Conservation (phyloP, 768 basidiomycete genomes). For the Pulveroboletus sp. region DNA sequence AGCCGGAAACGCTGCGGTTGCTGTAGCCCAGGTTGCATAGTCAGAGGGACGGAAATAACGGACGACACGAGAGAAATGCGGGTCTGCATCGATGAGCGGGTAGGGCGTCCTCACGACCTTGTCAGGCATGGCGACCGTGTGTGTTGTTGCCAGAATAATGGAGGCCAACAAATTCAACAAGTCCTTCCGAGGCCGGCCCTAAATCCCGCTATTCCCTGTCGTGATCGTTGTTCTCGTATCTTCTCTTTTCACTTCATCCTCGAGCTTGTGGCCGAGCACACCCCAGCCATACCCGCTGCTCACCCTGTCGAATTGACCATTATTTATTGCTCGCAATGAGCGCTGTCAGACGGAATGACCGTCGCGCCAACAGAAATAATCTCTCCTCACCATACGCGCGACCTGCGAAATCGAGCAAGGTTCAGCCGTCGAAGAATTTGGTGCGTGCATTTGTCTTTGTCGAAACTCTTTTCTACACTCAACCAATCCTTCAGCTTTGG, state of each 20-base stretch:
- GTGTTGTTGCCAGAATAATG: slow-evolving; percentile 6
- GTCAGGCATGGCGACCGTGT: slow-evolving; percentile 32
- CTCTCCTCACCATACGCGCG: slow-evolving; percentile 56
- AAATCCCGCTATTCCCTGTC: slow-evolving; percentile 20
- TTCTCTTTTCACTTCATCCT: slow-evolving; percentile 15
- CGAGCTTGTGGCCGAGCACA: slow-evolving; percentile 6
- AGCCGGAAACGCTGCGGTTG: slow-evolving; percentile 78
- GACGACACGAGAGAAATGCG: slow-evolving; percentile 81
- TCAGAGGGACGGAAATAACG: slow-evolving; percentile 86
- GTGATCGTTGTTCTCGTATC: slow-evolving; percentile 22
- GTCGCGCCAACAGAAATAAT: slow-evolving; percentile 33
- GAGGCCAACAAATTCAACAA: slow-evolving; percentile 6
- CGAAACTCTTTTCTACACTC: slow-evolving; percentile 1
- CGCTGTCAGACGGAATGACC: slow-evolving; percentile 46
- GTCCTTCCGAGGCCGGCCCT: slow-evolving; percentile 27
- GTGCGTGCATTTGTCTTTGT: slow-evolving; percentile 28
- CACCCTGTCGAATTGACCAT: slow-evolving; percentile 2
- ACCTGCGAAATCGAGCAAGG: slow-evolving; percentile 23
- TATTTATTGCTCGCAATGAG: slow-evolving; percentile 43
- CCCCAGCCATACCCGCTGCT: background rate
- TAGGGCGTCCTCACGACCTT: slow-evolving; percentile 60
- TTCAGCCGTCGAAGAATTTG: slow-evolving; percentile 40
- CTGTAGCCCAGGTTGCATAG: slow-evolving; percentile 78
- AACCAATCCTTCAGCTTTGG: slow-evolving; percentile 38
- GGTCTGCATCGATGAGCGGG: slow-evolving; percentile 93